Evolutionary conservation across 257 asterid species (phyloP), one percentile per base, ranked within the genome.

Genomic region (Solanum corneliomulleri): DNA sequence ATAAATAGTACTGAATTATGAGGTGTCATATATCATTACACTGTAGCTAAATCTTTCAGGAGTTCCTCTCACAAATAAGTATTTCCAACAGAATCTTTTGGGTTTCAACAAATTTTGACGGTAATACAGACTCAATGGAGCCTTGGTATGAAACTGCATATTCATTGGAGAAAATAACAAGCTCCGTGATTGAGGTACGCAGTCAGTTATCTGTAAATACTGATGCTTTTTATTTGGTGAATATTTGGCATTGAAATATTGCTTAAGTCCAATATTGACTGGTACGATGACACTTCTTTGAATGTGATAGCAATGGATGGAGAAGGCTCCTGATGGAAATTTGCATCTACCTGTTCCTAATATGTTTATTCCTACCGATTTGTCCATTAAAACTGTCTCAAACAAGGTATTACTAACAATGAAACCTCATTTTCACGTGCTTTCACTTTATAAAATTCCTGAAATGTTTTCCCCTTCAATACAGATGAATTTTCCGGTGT

Each of bases 61-160:
- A 85, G 14, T 33, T 20, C 23, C 60, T 47, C 71, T 44, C 33
- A 69, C n/a, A 20, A 60, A 37, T 33, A 76, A 42, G 33, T 90
- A 39, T 86, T 78, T 87, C 78, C 52, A 83, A 84, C 96, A 97
- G 99, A 91, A 93, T 97, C 84, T 94, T 97, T 90, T 96, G 99
- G 99, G 98, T 94, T 91, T 96, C 99, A 35, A 91, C 97, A 18
- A 95, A 94, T 88, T 96, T 97, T 90, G 97, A 96, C 90, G 99
- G 96, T 44, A 90, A 89, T 75, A 89, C 96, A 4, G 88, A 92
- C 90, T 86, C 84, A 86, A 90, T 85, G 39, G 99, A 97, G 91
- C 99, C 99, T 83, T 96, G 99, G 99, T 97, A 97, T 91, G 98
- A 98, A 88, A 97, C 99, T 52, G 92, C 95, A 87, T 96, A 91